Evolutionary conservation across 805 yeast species (phyloP).

Genomic region (Ogataea kodamae): DNA sequence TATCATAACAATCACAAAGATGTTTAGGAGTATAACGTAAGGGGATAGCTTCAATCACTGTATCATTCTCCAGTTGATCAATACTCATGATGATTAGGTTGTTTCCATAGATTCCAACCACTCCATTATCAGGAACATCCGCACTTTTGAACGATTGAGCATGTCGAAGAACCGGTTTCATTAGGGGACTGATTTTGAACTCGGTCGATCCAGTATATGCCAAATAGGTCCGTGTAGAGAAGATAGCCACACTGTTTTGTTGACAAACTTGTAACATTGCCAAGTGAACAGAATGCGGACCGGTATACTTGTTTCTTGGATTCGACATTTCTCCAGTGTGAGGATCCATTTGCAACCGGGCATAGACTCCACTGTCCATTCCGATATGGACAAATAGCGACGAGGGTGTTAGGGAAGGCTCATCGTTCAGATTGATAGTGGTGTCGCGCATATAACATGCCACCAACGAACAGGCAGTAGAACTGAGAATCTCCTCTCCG

Average conservation of each 20-base stretch:
- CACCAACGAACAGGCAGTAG: slow-evolving; percentile 29
- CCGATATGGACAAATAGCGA: slow-evolving; percentile 65
- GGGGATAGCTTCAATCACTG: slow-evolving; percentile 37
- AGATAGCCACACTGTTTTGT: slow-evolving; percentile 41
- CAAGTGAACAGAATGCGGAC: slow-evolving; percentile 59
- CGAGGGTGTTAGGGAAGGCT: slow-evolving; percentile 8
- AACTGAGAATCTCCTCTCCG: slow-evolving; percentile 63
- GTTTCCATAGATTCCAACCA: slow-evolving; percentile 56
- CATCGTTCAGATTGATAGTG: slow-evolving; percentile 6
- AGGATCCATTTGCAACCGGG: slow-evolving; percentile 54
- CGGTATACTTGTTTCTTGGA: slow-evolving; percentile 68
- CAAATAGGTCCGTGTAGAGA: slow-evolving; percentile 55
- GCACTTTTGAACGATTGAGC: slow-evolving; percentile 60
- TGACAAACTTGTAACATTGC: slow-evolving; percentile 33
- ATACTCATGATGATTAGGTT: slow-evolving; percentile 54
- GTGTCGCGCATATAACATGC: slow-evolving; percentile 31
- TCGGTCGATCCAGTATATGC: slow-evolving; percentile 37
- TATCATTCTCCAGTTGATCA: slow-evolving; percentile 37
- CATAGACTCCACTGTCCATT: slow-evolving; percentile 77
- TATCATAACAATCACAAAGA: slow-evolving; percentile 31
- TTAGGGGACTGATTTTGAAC: slow-evolving; percentile 46
- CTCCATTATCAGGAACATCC: slow-evolving; percentile 55
- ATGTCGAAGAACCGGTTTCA: slow-evolving; percentile 38
- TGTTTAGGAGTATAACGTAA: slow-evolving; percentile 51
- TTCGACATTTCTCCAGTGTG: slow-evolving; percentile 60